A percentile compares a stretch with the other conserved stretches of the same genome.
Evolutionary conservation across 768 basidiomycete genomes (phyloP).

Genomic region (Suillus bovinus): DNA sequence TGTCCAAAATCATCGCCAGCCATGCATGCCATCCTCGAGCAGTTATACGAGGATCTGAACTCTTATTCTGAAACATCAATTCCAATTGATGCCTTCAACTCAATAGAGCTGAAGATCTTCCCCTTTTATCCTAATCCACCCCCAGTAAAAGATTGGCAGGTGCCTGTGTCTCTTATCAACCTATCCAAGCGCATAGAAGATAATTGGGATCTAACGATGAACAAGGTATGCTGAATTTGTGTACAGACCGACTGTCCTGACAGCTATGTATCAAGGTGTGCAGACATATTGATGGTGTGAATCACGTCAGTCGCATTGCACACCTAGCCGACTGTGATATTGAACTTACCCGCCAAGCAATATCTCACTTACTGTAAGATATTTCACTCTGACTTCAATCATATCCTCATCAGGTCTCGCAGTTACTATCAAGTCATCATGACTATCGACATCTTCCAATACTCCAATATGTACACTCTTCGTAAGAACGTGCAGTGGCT

Average conservation of each 20-base stretch:
- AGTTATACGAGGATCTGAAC: conserved; percentile 95
- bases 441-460: conserved; percentile 97
- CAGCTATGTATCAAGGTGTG: conserved; percentile 53
- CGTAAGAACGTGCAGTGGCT: conserved; percentile 86
- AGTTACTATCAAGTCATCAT: conserved; percentile 97
- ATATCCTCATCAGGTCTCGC: conserved; percentile 3
- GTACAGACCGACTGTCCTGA: conserved; percentile 7
- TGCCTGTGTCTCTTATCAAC: conserved; percentile 88
- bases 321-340: conserved; percentile 88
- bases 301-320: conserved; percentile 90
- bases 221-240: conserved; percentile 51
- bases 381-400: neutral
- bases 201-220: conserved; percentile 96
- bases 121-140: conserved; percentile 97
- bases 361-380: conserved; percentile 87
- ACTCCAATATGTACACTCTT: conserved; percentile 95
- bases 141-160: conserved; percentile 90
- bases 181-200: conserved; percentile 78
- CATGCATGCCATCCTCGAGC: conserved; percentile 86
- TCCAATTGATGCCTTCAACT: conserved; percentile 86
- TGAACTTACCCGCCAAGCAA: conserved; percentile 77
- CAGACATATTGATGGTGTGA: conserved; percentile 84
- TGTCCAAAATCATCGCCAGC: conserved; percentile 63
- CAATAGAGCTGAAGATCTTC: conserved; percentile 93
- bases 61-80: conserved; percentile 97